Percentiles rank a stretch among this genome's conserved stretches.
phyloP scores from a whole-genome alignment of 495 filamentous ascomycete genomes.

The Xylaria intraflava region DNA sequence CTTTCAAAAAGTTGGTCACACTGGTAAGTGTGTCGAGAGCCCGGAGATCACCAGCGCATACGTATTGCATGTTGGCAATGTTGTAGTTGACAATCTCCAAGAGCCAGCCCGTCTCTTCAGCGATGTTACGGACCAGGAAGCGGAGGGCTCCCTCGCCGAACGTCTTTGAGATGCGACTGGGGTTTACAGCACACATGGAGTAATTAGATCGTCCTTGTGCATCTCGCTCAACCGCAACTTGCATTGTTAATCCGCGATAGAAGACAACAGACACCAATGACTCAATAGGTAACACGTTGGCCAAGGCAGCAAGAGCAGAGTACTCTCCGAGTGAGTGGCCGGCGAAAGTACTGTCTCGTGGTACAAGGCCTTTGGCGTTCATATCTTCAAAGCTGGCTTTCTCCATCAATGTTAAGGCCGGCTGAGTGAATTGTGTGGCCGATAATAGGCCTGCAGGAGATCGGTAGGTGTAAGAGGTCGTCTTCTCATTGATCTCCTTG shows the following conservation, averaged over 20 bases:
- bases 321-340: slow-evolving; percentile 98
- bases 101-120: slow-evolving; percentile 88
- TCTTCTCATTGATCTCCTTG: slow-evolving; percentile 89
- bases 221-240: slow-evolving; percentile 97
- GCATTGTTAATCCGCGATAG: slow-evolving; percentile 98
- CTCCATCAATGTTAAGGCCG: slow-evolving; percentile 96
- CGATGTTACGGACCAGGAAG: slow-evolving; percentile 88
- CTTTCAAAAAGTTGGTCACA: slow-evolving; percentile 89
- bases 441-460: slow-evolving; percentile 94
- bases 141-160: slow-evolving; percentile 96
- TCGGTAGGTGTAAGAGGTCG: slow-evolving; percentile 91
- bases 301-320: slow-evolving; percentile 89
- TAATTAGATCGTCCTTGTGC: slow-evolving; percentile 90
- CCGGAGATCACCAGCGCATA: slow-evolving; percentile 92
- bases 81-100: slow-evolving; percentile 99
- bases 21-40: slow-evolving; percentile 91
- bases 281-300: slow-evolving; percentile 99
- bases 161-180: slow-evolving; percentile 90
- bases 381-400: slow-evolving; percentile 99
- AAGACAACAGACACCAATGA: slow-evolving; percentile 97
- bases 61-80: slow-evolving; percentile 97
- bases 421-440: slow-evolving; percentile 97
- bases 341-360: slow-evolving; percentile 92
- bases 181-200: slow-evolving; percentile 98
- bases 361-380: slow-evolving; percentile 91